A percentile compares a stretch with the other conserved stretches of the same genome.
These are phyloP conservation scores for Erodium texanum DNA, from an alignment of 441 rosid species.

Conservation along the genomic window DNA sequence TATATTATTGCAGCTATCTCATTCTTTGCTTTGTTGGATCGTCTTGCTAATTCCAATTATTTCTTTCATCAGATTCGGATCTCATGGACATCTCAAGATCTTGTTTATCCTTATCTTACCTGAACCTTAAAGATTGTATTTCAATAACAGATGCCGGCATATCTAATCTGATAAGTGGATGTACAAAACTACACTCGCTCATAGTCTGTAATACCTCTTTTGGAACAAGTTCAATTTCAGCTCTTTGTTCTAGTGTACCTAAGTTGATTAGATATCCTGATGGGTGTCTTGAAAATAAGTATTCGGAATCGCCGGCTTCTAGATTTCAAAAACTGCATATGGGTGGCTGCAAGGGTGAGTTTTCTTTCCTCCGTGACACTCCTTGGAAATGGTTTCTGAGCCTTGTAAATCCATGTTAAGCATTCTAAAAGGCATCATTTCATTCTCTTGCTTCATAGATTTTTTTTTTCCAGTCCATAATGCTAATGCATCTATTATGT, in stretches of 20 bases:
- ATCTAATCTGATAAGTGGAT: slow-evolving; percentile 40
- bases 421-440: neutral
- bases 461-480: neutral
- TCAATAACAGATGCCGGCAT: slow-evolving; percentile 59
- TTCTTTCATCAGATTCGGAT: slow-evolving; percentile 47
- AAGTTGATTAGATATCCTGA: slow-evolving; percentile 23
- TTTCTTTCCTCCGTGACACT: slow-evolving; percentile 14
- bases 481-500: neutral
- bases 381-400: slow-evolving; percentile 5
- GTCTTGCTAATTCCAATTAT: slow-evolving; percentile 12
- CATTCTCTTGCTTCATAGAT: neutral
- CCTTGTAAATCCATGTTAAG: neutral
- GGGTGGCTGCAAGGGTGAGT: slow-evolving; percentile 66
- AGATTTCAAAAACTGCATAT: slow-evolving; percentile 62
- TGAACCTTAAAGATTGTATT: slow-evolving; percentile 66
- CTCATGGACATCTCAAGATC: slow-evolving; percentile 35
- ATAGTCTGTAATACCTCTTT: slow-evolving; percentile 66
- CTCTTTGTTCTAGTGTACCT: slow-evolving; percentile 40
- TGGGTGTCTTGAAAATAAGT: slow-evolving; percentile 21
- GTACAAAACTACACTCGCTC: slow-evolving; percentile 45
- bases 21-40: slow-evolving; percentile 4
- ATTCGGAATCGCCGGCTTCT: slow-evolving; percentile 32
- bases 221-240: slow-evolving; percentile 43
- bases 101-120: slow-evolving; percentile 43
- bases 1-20: neutral